phyloP scores from a whole-genome alignment of 1,139 yeast genomes.

The Chernovozyma aurita region DNA sequence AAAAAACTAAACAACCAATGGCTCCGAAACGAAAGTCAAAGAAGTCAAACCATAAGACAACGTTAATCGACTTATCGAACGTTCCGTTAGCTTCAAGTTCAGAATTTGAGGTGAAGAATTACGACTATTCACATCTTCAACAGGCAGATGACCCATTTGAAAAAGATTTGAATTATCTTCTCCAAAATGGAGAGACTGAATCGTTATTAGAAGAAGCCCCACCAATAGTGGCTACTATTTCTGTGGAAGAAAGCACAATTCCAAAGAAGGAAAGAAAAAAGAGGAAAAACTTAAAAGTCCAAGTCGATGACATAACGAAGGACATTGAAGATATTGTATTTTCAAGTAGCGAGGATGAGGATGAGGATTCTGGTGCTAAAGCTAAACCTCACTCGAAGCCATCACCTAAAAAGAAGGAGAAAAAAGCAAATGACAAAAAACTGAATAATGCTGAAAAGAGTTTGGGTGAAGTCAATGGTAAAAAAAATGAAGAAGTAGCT shows the following conservation, averaged over 20 bases:
- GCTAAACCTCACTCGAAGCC: not conserved
- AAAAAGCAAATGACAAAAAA: not conserved
- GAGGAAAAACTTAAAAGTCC: conserved; percentile 7
- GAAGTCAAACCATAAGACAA: not conserved
- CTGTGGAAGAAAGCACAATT: not conserved
- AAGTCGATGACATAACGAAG: conserved; percentile 19
- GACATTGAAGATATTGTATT: conserved; percentile 17
- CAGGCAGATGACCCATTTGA: conserved; percentile 17
- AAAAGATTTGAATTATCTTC: conserved; percentile 18
- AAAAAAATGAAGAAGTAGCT: conserved; percentile 1
- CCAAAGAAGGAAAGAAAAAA: conserved; percentile 4
- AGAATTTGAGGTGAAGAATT: conserved; percentile 13
- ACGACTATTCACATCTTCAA: conserved; percentile 14
- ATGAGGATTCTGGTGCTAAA: not conserved
- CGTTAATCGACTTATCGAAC: conserved; percentile 8
- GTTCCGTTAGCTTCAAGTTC: conserved; percentile 1
- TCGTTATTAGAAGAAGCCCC: not conserved
- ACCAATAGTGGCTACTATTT: not conserved
- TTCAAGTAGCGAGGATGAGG: conserved; percentile 2
- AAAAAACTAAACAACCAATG: too few species aligned
- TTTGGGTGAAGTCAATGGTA: too few species aligned
- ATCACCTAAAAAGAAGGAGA: conserved; percentile 1
- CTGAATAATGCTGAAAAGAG: conserved; percentile 2
- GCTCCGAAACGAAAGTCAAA: not conserved
- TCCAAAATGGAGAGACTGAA: conserved; percentile 6